Evolutionary conservation across 179 eudicot genomes (phyloP), one percentile per base, ranked within the genome.

Genomic region (Carnegiea gigantea): DNA sequence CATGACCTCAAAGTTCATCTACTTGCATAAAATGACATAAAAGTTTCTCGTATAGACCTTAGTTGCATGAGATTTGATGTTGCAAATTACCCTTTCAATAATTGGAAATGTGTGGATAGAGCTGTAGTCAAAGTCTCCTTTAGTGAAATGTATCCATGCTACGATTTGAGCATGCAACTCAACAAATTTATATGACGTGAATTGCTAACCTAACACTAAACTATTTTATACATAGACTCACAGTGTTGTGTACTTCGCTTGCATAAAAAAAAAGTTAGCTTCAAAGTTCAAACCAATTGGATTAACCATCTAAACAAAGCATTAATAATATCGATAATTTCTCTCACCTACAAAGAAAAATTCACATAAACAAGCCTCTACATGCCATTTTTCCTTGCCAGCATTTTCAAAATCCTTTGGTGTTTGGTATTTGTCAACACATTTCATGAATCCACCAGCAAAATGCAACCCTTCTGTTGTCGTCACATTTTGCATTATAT

Each of bases 331-430:
- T 40, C 44, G 9, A n/a, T 65, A 30, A 65, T 65, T 12, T 30
- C 18, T 30, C 12, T 64, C 21, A 73, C 53, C 76, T 73, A 73
- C 70, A 75, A 40, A 73, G 12, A 73, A 73, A 73, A 43, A 23
- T 18, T 28, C 54, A 10, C 53, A 17, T 51, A 73, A 38, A 73
- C 44, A 73, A 9, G 76, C 26, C 23, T 73, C 76, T 40, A 30
- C 76, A 2, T 33, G 36, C 57, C 57, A 73, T 44, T 73, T 73
- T n/a, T 73, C 76, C 21, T 73, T 73, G 7, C 9, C 9, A 40
- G 36, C 2, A 5, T 40, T 40, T 40, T 40, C 9, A 5, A 40
- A 40, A 40, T 40, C 44, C 44, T 40, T 7, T 5, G 7, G 44
- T 40, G 8, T 40, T 5, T 40, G 44, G 44, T 40, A 40, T 40